Conservation (phyloP, 768 basidiomycete genomes). For the Kondoa subrosea region DNA sequence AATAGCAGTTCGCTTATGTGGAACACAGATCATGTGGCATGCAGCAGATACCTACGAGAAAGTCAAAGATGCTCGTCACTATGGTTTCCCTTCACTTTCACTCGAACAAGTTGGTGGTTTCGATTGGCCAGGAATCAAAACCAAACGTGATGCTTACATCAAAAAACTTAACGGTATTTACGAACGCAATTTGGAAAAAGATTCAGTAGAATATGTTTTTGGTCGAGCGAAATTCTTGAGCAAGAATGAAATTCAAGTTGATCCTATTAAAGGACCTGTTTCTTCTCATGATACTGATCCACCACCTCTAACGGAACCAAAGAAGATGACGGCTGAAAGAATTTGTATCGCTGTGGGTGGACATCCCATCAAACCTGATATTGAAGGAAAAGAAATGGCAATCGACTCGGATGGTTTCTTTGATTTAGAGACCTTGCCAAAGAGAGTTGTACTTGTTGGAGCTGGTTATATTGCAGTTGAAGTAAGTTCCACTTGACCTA, state of each 20-base stretch:
- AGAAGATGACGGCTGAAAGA: constrained; percentile 56
- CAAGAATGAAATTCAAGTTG: constrained; percentile 54
- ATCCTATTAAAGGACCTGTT: constrained; percentile 33
- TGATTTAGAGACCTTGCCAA: constrained; percentile 72
- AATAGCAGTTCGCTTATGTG: too few species aligned
- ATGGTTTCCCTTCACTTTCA: constrained; percentile 34
- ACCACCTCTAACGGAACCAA: constrained; percentile 32
- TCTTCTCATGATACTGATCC: constrained; percentile 3
- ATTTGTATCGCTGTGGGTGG: constrained; percentile 80
- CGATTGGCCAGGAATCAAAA: constrained; percentile 79
- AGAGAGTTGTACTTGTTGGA: constrained; percentile 81
- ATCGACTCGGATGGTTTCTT: constrained; percentile 96
- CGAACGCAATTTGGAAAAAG: constrained; percentile 68
- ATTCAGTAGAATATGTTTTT: constrained; percentile 68
- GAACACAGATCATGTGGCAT: constrained; percentile 84
- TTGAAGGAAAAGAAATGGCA: constrained; percentile 79
- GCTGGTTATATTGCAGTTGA: constrained; percentile 98
- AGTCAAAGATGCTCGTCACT: constrained; percentile 51
- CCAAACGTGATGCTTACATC: constrained; percentile 90
- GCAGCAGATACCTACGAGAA: constrained; percentile 79
- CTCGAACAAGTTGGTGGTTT: constrained; percentile 37
- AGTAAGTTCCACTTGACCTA: constrained; percentile 8
- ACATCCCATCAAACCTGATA: constrained; percentile 56
- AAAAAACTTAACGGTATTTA: constrained; percentile 76
- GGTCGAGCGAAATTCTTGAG: constrained; percentile 61